Evolutionary conservation across 768 basidiomycete species (phyloP).

Genomic region (Mycena amicta): DNA sequence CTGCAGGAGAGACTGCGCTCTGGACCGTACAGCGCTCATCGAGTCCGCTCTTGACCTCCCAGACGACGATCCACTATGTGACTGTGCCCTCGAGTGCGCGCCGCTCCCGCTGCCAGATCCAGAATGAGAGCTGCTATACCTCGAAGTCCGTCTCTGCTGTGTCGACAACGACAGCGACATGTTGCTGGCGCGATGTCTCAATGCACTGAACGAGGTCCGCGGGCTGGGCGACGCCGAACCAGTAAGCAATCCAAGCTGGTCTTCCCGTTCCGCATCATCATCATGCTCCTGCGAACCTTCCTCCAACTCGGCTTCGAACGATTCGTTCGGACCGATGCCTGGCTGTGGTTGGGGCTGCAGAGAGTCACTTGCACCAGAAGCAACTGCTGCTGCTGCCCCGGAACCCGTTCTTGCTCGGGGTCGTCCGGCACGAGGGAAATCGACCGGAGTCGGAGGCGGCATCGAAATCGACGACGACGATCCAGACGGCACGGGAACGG

Average conservation of each 20-base stretch:
- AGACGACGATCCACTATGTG: conserved; percentile 41
- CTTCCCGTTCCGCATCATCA: conserved; percentile 65
- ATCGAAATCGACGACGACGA: conserved; percentile 23
- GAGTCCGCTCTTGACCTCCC: conserved; percentile 49
- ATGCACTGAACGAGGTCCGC: conserved; percentile 46
- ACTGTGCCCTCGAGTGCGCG: conserved; percentile 29
- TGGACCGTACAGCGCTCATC: conserved; percentile 53
- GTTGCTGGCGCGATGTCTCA: conserved; percentile 42
- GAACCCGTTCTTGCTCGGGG: conserved; percentile 9
- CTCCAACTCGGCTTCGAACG: conserved; percentile 49
- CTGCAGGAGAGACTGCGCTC: conserved; percentile 70
- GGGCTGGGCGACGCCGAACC: conserved; percentile 47
- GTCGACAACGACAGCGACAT: conserved; percentile 35
- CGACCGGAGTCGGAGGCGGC: conserved; percentile 7
- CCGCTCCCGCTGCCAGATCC: conserved; percentile 7
- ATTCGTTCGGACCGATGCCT: conserved; percentile 31
- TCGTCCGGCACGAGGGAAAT: conserved; percentile 19
- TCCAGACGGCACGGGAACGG: conserved; percentile 23
- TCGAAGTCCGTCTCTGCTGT: conserved; percentile 30
- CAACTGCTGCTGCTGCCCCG: conserved; percentile 6
- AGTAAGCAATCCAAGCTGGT: conserved; percentile 58
- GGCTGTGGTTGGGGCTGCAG: conserved; percentile 13
- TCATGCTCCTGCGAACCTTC: conserved; percentile 61
- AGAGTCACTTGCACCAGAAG: conserved; percentile 8
- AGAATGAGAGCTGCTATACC: conserved; percentile 31